Conservation (phyloP, 192 early-diverging fungal genomes). For the Pilobolus umbonatus region DNA sequence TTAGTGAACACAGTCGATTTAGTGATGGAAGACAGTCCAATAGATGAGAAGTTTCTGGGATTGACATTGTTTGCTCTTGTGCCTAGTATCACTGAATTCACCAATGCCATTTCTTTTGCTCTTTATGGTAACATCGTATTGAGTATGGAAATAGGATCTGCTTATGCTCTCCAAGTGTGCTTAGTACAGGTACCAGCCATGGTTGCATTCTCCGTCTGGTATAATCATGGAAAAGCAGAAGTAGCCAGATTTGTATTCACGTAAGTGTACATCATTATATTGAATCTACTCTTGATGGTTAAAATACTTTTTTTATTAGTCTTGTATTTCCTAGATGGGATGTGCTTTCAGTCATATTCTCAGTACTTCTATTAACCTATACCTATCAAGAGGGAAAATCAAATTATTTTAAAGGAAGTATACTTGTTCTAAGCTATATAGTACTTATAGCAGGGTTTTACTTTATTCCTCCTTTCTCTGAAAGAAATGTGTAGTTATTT, state of each 20-base stretch:
- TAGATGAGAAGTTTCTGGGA: conserved; percentile 88
- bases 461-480: conserved; percentile 55
- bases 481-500: no score
- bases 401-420: conserved; percentile 96
- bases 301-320: conserved; percentile 11
- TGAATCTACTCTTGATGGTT: background rate
- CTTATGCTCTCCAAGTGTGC: conserved; percentile 92
- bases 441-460: conserved; percentile 78
- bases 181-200: conserved; percentile 93
- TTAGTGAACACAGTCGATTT: conserved; percentile 82
- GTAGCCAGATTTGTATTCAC: conserved; percentile 27
- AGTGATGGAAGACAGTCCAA: conserved; percentile 59
- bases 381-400: conserved; percentile 93
- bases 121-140: conserved; percentile 80
- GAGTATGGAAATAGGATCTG: conserved; percentile 89
- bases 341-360: conserved; percentile 36
- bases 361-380: conserved; percentile 78
- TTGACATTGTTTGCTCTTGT: conserved; percentile 92
- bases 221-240: conserved; percentile 36
- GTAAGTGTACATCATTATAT: conserved; percentile 11
- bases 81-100: conserved; percentile 95
- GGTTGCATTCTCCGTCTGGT: conserved; percentile 76
- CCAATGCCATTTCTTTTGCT: conserved; percentile 92
- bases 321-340: conserved; percentile 40
- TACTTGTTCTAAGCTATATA: conserved; percentile 81